Conservation (phyloP, 371 early-diverging fungal species). For the Mucor mucedo region DNA sequence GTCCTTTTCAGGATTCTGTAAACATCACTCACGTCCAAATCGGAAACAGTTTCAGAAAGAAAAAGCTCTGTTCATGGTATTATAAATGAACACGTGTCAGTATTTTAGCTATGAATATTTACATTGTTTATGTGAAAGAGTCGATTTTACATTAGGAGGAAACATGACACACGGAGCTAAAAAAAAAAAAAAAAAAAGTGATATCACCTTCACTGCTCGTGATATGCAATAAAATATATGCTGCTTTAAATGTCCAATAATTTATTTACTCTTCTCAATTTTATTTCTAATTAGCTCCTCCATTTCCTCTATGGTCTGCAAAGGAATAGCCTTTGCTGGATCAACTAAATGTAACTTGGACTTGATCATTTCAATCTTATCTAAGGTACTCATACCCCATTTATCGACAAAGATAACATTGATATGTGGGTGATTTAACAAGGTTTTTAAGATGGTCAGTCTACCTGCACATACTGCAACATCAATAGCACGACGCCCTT, state of each 20-base stretch:
- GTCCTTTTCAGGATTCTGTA: too few species aligned
- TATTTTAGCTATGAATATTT: too few species aligned
- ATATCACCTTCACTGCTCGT: too few species aligned
- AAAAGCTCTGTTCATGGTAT: too few species aligned
- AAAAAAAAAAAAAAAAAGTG: too few species aligned
- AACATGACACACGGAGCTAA: too few species aligned
- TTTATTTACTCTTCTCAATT: not conserved
- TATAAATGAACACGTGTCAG: too few species aligned
- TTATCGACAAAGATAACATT: constrained; percentile 31
- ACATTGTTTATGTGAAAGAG: too few species aligned
- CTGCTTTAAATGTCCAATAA: not conserved
- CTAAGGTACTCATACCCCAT: constrained; percentile 41
- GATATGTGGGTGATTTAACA: constrained; percentile 34
- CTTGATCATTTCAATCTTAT: constrained; percentile 36
- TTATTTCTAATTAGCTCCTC: constrained; percentile 7
- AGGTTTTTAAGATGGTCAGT: constrained; percentile 36
- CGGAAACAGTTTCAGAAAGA: not conserved
- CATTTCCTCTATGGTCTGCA: constrained; percentile 19
- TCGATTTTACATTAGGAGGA: too few species aligned
- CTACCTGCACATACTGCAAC: constrained; percentile 45
- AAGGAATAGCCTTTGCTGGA: constrained; percentile 2
- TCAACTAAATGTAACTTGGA: not conserved
- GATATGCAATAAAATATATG: too few species aligned
- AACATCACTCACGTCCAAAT: too few species aligned
- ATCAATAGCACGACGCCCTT: constrained; percentile 45